These are phyloP conservation scores for Saksenaea vasiformis DNA, from an alignment of 371 early-diverging fungal species.

Conservation along the genomic window DNA sequence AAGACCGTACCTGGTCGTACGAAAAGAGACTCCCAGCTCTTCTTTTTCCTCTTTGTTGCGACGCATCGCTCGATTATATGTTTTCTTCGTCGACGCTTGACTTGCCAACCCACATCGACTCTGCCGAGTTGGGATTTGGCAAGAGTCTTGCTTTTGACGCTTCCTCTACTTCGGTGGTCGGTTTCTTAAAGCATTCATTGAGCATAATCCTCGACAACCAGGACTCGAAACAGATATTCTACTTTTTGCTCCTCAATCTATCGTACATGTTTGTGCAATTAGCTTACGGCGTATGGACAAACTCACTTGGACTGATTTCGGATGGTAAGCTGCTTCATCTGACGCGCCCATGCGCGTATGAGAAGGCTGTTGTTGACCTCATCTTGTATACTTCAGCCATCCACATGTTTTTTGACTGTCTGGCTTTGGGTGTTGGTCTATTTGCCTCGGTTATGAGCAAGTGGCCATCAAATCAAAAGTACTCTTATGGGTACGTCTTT, in stretches of 20 bases:
- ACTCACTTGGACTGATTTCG: slow-evolving; percentile 90
- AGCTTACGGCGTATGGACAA: slow-evolving; percentile 88
- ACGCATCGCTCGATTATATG: slow-evolving; percentile 19
- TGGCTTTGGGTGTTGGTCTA: slow-evolving; percentile 86
- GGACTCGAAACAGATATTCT: slow-evolving; percentile 89
- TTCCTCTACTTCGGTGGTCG: slow-evolving; percentile 28
- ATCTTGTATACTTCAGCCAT: slow-evolving; percentile 59
- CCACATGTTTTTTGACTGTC: slow-evolving; percentile 97
- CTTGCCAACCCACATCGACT: slow-evolving; percentile 41
- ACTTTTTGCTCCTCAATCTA: slow-evolving; percentile 90
- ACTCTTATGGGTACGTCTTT: slow-evolving; percentile 71
- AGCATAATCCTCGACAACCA: slow-evolving; percentile 62
- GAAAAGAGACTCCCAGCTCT: too few relatives aligned
- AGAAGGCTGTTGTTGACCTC: not conserved
- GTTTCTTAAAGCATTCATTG: slow-evolving; percentile 46
- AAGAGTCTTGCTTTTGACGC: slow-evolving; percentile 35
- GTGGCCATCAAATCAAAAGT: slow-evolving; percentile 81
- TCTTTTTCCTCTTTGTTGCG: not conserved
- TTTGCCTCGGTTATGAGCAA: slow-evolving; percentile 89
- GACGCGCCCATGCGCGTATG: not conserved
- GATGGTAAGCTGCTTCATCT: slow-evolving; percentile 65
- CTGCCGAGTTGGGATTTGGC: slow-evolving; percentile 40
- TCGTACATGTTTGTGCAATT: slow-evolving; percentile 93
- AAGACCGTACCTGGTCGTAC: too few relatives aligned
- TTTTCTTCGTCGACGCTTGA: slow-evolving; percentile 43